Conservation (phyloP, 148 eudicot genomes). For the Cornus suecica region DNA sequence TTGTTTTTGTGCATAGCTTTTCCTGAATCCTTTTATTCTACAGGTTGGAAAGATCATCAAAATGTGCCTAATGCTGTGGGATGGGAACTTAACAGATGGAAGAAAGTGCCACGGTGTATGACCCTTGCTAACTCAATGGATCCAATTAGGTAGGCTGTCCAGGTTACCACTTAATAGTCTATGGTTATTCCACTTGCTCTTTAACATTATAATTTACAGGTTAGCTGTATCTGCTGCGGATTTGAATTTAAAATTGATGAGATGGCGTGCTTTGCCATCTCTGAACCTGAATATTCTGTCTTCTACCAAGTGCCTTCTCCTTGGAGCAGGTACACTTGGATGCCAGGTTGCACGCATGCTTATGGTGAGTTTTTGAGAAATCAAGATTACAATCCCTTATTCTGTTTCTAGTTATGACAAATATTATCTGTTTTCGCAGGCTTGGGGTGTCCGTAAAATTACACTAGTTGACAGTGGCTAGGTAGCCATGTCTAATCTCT, state of each 20-base stretch:
- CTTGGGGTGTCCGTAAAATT: slow-evolving; percentile 92
- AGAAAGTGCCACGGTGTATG: slow-evolving; percentile 48
- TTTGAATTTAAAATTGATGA: slow-evolving; percentile 89
- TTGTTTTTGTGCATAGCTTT: slow-evolving; percentile 4
- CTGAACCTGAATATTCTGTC: slow-evolving; percentile 59
- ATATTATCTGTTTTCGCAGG: slow-evolving; percentile 43
- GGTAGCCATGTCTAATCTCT: slow-evolving; percentile 93
- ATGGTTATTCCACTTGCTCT: neutral
- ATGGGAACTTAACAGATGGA: slow-evolving; percentile 70
- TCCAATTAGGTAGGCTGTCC: slow-evolving; percentile 62
- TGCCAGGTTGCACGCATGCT: slow-evolving; percentile 97
- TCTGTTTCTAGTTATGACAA: slow-evolving; percentile 1
- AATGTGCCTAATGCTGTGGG: slow-evolving; percentile 64
- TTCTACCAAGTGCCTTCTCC: slow-evolving; percentile 73
- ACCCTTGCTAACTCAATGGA: slow-evolving; percentile 88
- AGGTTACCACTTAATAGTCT: neutral
- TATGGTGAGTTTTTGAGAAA: slow-evolving; percentile 53
- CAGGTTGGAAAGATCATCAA: slow-evolving; percentile 52
- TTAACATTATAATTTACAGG: slow-evolving; percentile 37
- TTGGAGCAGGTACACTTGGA: slow-evolving; percentile 97
- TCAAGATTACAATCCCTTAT: neutral
- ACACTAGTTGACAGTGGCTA: slow-evolving; percentile 84
- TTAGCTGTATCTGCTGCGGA: slow-evolving; percentile 85
- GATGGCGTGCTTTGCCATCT: slow-evolving; percentile 94
- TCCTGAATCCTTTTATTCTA: slow-evolving; percentile 9